Evolutionary conservation across 2,329 filamentous ascomycete species (phyloP), one percentile per base, ranked within the genome.

Genomic region (Epichloe gansuensis): DNA sequence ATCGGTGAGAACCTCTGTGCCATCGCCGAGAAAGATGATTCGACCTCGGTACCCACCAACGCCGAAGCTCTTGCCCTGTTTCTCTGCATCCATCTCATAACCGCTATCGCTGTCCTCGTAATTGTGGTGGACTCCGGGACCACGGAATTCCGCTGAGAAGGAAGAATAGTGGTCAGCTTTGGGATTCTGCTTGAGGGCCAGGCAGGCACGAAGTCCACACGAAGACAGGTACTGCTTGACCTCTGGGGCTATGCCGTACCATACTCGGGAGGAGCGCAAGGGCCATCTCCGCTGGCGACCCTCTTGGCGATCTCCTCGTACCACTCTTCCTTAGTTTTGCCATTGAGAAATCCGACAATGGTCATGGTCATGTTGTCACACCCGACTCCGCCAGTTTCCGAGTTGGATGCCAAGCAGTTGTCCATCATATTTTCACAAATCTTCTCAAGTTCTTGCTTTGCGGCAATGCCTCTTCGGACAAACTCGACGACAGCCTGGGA

Each of bases 371-470:
- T 98, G 77, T 98, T 98, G 75, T 98, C 93, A 70, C 93, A 98
- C 56, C 93, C 93, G 56, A 98, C 91, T 58, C 93, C 93, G 52
- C 93, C 93, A 35, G 91, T 96, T 73, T 98, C 93, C 60, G 91
- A 95, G 79, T 95, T 97, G 56, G 91, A 95, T 42, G 93, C 91
- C 59, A 98, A 78, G 68, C 93, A 98, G 75, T 97, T 98, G 76
- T 98, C 91, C 93, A 98, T 98, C 89, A 98, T 95, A 75, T 98
- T 98, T 73, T 98, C 93, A 70, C 91, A 97, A 64, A 98, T 97
- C 68, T 88, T 87, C 52, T 91, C 83, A 50, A 98, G 80, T 48
- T 94, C 87, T 72, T 98, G 93, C 76, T 95, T 95, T 50, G 91
- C 91, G 48, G 90, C 91, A 68, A 98, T 95, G 53, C 93, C 93